A percentile compares a stretch with the other conserved stretches of the same genome.
Evolutionary conservation across 345 rosid species (phyloP).

Genomic region (Lepidium sativum): DNA sequence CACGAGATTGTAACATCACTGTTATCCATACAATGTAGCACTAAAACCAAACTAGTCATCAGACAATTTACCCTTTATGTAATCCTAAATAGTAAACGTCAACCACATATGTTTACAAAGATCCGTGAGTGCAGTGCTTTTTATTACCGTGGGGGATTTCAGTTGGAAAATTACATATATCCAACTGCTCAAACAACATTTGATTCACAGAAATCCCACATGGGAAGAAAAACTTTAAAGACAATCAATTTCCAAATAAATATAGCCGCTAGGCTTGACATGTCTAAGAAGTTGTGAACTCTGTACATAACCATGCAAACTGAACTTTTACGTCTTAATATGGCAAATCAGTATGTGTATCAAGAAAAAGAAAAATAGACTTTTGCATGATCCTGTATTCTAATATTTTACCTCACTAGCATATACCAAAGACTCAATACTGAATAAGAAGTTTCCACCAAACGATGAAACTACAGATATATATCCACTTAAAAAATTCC

Average conservation of each 20-base stretch:
- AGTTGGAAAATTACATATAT: background rate
- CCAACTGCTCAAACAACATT: background rate
- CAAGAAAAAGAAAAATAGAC: background rate
- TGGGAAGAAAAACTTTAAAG: background rate
- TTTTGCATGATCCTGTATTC: background rate
- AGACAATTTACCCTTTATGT: background rate
- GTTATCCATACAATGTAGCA: background rate
- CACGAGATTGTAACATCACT: background rate
- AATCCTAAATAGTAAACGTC: background rate
- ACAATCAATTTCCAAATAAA: background rate
- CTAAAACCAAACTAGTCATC: background rate
- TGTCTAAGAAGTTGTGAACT: conserved; percentile 7
- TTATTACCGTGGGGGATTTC: background rate
- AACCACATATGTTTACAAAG: background rate
- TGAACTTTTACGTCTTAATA: background rate
- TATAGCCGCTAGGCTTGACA: background rate
- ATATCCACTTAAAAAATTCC: too few relatives aligned
- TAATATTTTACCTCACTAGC: background rate
- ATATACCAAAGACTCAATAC: background rate
- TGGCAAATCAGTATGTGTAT: background rate
- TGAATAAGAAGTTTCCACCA: background rate
- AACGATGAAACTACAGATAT: background rate
- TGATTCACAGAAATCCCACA: background rate
- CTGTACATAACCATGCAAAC: background rate
- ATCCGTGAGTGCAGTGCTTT: background rate